Base-by-base conservation (phyloP, 345 rosid species). In the Iberis pinnata region DNA sequence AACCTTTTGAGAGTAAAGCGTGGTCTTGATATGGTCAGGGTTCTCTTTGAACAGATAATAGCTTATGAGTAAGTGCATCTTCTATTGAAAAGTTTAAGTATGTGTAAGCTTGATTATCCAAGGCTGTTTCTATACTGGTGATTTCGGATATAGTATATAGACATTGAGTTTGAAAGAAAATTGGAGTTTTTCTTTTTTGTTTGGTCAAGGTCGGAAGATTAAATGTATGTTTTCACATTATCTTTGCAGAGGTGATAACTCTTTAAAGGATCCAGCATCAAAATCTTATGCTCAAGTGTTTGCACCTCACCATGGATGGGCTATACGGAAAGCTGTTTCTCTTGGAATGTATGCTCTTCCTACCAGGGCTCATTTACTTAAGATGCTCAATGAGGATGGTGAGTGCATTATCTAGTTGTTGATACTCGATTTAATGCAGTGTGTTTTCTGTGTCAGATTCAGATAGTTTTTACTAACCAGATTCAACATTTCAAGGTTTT, bases 321-420 rank as follows among this genome's bases (percentile, higher is more conserved):
- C 82, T 41, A 83, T 92, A 54, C 73, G 95, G 63, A 81, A 79
- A 70, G 93, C 93, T 69, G 98, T 92, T 62, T 78, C 79, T 58
- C 78, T 89, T 12, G 96, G 98, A 55, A 87, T 92, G 96, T 92
- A 82, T 53, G 89, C 89, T 56, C 93, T 87, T 65, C 98, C 98
- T n/a, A 79, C 96, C 1, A 82, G 67, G 60, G 70, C 78, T 25
- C 95, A 87, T 65, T 77, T 92, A 27, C 63, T 92, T 43, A 76
- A 54, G 53, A 77, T 80, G 74, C 89, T 88, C 47, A 87, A 84
- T 42, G 98, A 92, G 70, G 83, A 88, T 42, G 95, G 97, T 86
- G 55, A 77, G 94, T 76, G 22, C n/a, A n/a, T n/a, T n/a, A n/a
- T n/a, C n/a, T n/a, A n/a, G n/a, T n/a, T n/a, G n/a, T n/a, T n/a